Evolutionary conservation across 164 flowering plant genomes (phyloP).

Genomic region (Amborella trichopoda): DNA sequence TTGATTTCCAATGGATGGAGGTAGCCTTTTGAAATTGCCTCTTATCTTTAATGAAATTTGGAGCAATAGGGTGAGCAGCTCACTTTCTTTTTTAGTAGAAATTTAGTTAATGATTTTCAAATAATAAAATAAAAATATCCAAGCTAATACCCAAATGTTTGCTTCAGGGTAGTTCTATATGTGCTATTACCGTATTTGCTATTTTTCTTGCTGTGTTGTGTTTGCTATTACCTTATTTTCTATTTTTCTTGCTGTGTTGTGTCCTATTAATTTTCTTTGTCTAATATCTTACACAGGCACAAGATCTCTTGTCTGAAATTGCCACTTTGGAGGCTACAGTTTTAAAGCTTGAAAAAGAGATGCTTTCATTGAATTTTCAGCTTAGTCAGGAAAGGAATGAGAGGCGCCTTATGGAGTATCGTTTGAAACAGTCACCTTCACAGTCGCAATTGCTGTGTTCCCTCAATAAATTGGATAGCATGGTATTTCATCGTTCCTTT

Average conservation of each 20-base stretch:
- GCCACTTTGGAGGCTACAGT: slow-evolving; percentile 42
- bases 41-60: too few species aligned
- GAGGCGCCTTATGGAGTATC: slow-evolving; percentile 55
- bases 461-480: slow-evolving; percentile 6
- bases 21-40: too few species aligned
- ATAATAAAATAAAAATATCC: neutral
- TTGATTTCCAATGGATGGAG: too few species aligned
- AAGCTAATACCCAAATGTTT: neutral
- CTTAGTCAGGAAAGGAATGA: slow-evolving; percentile 81
- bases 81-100: too few species aligned
- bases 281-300: slow-evolving; percentile 29
- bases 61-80: too few species aligned
- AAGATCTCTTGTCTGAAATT: slow-evolving; percentile 46
- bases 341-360: slow-evolving; percentile 52
- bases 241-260: neutral
- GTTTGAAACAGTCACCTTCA: slow-evolving; percentile 27
- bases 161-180: neutral
- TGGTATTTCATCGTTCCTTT: slow-evolving; percentile 9
- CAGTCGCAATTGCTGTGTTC: slow-evolving; percentile 15
- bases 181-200: neutral
- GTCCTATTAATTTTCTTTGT: neutral
- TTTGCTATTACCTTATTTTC: neutral
- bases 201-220: too few species aligned
- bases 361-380: slow-evolving; percentile 49
- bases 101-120: neutral